These are phyloP conservation scores for Phaffia australis DNA, from an alignment of 768 basidiomycete species.

Conservation along the genomic window DNA sequence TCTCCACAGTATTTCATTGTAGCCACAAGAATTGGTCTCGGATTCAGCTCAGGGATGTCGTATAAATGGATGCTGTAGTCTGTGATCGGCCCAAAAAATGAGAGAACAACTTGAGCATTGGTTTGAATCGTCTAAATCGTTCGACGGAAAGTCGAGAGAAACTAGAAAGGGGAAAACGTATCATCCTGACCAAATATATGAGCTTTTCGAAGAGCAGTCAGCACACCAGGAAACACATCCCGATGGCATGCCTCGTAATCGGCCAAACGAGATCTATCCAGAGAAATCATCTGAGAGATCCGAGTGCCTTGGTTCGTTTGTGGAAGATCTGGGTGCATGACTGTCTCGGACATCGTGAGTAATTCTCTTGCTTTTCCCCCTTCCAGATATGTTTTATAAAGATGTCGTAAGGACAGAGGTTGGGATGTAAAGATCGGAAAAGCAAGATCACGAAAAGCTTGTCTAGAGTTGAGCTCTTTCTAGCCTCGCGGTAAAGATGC, in stretches of 20 bases:
- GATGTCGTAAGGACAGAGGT: no score
- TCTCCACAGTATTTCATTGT: slow-evolving; percentile 62
- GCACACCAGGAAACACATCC: slow-evolving; percentile 58
- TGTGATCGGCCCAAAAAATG: background rate
- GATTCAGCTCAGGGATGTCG: slow-evolving; percentile 37
- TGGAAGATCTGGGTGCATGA: slow-evolving; percentile 30
- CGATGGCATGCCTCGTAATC: slow-evolving; percentile 48
- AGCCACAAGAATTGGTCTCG: slow-evolving; percentile 51
- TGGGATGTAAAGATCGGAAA: no score
- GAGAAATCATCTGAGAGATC: slow-evolving; percentile 63
- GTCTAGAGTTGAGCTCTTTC: no score
- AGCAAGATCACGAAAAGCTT: no score
- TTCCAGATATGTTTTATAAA: no score
- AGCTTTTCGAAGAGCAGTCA: slow-evolving; percentile 51
- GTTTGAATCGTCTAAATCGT: background rate
- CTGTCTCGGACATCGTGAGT: no score
- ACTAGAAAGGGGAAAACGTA: background rate
- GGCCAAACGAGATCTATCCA: slow-evolving; percentile 39
- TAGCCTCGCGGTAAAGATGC: no score
- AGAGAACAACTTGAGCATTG: background rate
- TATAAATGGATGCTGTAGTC: slow-evolving; percentile 62
- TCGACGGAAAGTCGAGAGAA: background rate
- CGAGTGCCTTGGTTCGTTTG: slow-evolving; percentile 40
- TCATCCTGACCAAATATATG: slow-evolving; percentile 45
- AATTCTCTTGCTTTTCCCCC: no score